Evolutionary conservation across 306 rosid genomes (phyloP), one percentile per base, ranked within the genome.

Genomic region (Prunus persica): DNA sequence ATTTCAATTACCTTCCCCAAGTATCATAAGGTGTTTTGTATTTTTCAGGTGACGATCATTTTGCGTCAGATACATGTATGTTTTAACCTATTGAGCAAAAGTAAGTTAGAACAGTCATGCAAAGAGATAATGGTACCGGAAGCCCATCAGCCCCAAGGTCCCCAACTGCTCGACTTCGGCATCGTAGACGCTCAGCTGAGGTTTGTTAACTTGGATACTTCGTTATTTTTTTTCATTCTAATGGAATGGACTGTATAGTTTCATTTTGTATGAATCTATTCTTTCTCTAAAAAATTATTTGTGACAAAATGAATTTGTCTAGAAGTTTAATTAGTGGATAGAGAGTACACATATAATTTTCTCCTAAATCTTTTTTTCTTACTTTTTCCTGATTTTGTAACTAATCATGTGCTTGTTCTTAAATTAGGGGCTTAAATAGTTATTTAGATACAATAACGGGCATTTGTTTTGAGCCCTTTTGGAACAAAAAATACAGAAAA

Each of bases 141-240:
- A 20, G 67, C 41, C 73, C 88, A 9, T 65, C 87, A 66, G 62
- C 78, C 55, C 74, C 93, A 15, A 54, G 32, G 69, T 73, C 77
- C 30, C 77, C 77, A 45, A 65, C 79, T 30, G 69, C 73, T 63
- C 89, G 93, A 46, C 71, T 76, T 72, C 86, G 97, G 84, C 89
- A 92, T 70, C 93, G 96, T 9, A 88, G 72, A 80, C 97, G 97
- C 74, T 86, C 97, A 72, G 84, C 81, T 82, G 97, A 90, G 97
- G 97, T 92, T 78, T 83, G 54, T 16, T 76, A 73, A 61, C 63
- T 46, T 62, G 57, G 71, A 27, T 34, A 34, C 71, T 68, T 71
- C 30, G 61, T 49, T 62, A 38, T 74, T 52, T 52, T 15, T 66
- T 70, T 70, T 16, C n/a, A 57, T 73, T 22, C 2, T 16, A 20